These are phyloP conservation scores for Paecilomyces variotii DNA, from an alignment of 2,329 filamentous ascomycete species.

Conservation along the genomic window DNA sequence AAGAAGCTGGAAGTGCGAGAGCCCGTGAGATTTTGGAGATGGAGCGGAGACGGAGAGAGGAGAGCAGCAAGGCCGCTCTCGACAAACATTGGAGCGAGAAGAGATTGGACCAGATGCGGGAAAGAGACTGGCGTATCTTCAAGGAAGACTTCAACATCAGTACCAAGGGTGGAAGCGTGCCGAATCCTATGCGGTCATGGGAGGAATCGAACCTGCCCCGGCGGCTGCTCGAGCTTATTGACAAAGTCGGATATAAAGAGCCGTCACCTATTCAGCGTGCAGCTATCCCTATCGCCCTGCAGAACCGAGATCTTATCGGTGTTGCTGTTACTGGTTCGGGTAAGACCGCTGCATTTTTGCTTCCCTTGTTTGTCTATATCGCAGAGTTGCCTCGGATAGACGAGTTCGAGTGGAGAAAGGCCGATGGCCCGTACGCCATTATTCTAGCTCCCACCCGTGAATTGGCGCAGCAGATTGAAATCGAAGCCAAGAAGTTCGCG, in stretches of 20 bases:
- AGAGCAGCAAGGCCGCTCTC: slow-evolving; percentile 62
- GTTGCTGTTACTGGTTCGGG: slow-evolving; percentile 97
- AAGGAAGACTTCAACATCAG: slow-evolving; percentile 98
- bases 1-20: slow-evolving; percentile 64
- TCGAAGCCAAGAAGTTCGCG: slow-evolving; percentile 88
- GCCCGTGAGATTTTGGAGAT: slow-evolving; percentile 78
- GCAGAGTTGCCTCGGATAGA: slow-evolving; percentile 77
- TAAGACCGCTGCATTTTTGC: slow-evolving; percentile 91
- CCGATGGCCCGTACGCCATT: slow-evolving; percentile 94
- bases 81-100: slow-evolving; percentile 97
- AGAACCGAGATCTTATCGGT: slow-evolving; percentile 92
- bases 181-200: slow-evolving; percentile 96
- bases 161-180: slow-evolving; percentile 84
- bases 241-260: slow-evolving; percentile 80
- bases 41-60: slow-evolving; percentile 68
- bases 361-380: slow-evolving; percentile 91
- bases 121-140: slow-evolving; percentile 98
- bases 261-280: slow-evolving; percentile 88
- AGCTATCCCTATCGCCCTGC: slow-evolving; percentile 88
- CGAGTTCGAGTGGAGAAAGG: slow-evolving; percentile 74
- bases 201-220: slow-evolving; percentile 72
- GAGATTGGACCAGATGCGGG: slow-evolving; percentile 83
- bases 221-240: slow-evolving; percentile 70
- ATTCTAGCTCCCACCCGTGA: slow-evolving; percentile 95
- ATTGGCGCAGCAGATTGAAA: slow-evolving; percentile 93